phyloP scores from a whole-genome alignment of 768 basidiomycete species.

The Pisolithus sp. region DNA sequence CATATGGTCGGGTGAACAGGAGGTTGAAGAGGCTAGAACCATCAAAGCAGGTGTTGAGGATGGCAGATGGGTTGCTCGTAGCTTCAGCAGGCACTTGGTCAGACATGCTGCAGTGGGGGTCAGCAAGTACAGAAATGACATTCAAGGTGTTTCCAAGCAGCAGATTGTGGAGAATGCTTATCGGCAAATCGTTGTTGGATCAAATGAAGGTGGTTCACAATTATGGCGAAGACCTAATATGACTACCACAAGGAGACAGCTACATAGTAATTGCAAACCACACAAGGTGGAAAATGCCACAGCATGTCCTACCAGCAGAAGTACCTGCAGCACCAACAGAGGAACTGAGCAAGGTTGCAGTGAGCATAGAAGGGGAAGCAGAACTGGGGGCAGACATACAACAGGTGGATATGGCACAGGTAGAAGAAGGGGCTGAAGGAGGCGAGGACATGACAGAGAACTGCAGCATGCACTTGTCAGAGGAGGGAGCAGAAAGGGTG shows the following conservation, averaged over 20 bases:
- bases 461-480: too few species aligned
- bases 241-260: accelerated
- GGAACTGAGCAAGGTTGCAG: too few species aligned
- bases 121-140: neutral
- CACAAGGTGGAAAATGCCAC: neutral
- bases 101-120: slow-evolving; percentile 5
- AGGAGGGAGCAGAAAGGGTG: too few species aligned
- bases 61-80: slow-evolving; percentile 1
- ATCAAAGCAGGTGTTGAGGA: neutral
- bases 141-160: slow-evolving; percentile 22
- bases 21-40: neutral
- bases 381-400: too few species aligned
- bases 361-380: too few species aligned
- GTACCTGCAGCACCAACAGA: too few species aligned
- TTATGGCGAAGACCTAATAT: slow-evolving; percentile 3
- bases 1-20: neutral
- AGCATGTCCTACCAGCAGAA: neutral
- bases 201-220: slow-evolving; percentile 10
- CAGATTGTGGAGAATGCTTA: slow-evolving; percentile 10
- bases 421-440: neutral
- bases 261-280: too few species aligned
- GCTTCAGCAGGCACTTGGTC: neutral
- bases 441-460: too few species aligned
- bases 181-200: slow-evolving; percentile 14
- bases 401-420: too few species aligned